phyloP scores from a whole-genome alignment of 2,329 filamentous ascomycete genomes.

The Coniella vitis region DNA sequence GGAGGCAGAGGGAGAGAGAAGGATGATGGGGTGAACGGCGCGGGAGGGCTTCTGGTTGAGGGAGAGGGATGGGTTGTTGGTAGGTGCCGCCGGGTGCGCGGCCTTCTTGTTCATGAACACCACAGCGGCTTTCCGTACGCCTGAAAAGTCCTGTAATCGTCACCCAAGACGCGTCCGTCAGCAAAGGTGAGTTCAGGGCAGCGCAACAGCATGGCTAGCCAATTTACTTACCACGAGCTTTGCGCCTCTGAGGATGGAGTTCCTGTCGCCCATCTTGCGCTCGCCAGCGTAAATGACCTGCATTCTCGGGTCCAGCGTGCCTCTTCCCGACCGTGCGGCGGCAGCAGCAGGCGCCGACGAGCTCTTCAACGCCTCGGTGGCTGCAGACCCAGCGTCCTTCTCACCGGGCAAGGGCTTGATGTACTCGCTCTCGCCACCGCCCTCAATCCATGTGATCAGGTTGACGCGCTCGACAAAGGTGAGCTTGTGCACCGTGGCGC shows the following conservation, averaged over 20 bases:
- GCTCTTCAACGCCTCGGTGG: conserved; percentile 29
- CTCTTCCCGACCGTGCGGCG: conserved; percentile 51
- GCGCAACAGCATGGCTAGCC: not conserved
- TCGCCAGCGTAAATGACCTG: conserved; percentile 88
- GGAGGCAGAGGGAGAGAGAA: conserved; percentile 91
- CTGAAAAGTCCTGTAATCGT: conserved; percentile 64
- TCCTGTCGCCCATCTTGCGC: conserved; percentile 86
- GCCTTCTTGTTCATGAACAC: conserved; percentile 64
- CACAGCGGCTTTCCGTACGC: conserved; percentile 79
- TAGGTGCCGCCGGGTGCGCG: conserved; percentile 29
- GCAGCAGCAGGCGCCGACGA: conserved; percentile 32
- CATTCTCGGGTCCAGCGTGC: conserved; percentile 70
- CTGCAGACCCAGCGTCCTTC: conserved; percentile 34
- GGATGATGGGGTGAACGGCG: conserved; percentile 78
- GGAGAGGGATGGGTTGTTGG: conserved; percentile 35
- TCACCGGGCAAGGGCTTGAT: conserved; percentile 77
- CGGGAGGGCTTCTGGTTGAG: conserved; percentile 49
- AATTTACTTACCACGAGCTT: conserved; percentile 68
- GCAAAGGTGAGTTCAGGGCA: conserved; percentile 28
- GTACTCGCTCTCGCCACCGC: conserved; percentile 84
- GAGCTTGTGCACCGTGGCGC: conserved; percentile 73
- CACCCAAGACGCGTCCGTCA: not conserved
- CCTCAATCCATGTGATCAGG: conserved; percentile 87
- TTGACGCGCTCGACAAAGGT: conserved; percentile 89
- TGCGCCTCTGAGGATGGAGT: conserved; percentile 76